Conservation (phyloP, 2,329 filamentous ascomycete species). For the Penicillium verrucosum region DNA sequence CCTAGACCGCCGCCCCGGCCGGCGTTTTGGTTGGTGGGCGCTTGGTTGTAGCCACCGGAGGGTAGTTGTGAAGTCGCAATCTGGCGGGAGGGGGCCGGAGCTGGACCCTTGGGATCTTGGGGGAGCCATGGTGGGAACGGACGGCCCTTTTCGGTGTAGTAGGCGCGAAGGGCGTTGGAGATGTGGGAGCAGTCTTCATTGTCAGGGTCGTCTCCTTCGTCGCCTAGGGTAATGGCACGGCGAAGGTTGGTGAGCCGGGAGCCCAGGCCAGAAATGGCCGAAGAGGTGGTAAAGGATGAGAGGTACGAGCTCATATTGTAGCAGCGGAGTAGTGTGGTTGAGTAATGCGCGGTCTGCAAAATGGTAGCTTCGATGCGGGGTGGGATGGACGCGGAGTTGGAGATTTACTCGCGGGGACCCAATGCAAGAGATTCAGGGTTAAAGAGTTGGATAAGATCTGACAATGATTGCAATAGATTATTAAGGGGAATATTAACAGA, state of each 20-base stretch:
- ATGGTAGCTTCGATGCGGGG: constrained; percentile 20
- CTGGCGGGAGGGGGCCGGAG: constrained; percentile 47
- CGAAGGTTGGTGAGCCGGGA: constrained; percentile 58
- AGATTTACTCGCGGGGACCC: constrained; percentile 13
- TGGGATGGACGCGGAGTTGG: constrained; percentile 19
- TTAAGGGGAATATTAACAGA: constrained; percentile 9
- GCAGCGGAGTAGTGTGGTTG: not conserved
- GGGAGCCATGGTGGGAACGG: constrained; percentile 84
- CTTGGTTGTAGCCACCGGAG: constrained; percentile 28
- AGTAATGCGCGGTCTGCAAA: constrained; percentile 5
- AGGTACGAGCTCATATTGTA: constrained; percentile 75
- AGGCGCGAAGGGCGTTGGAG: constrained; percentile 84
- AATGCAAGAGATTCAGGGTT: not conserved
- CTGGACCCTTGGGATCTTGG: constrained; percentile 75
- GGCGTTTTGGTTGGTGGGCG: constrained; percentile 29
- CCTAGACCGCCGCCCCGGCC: constrained; percentile 46
- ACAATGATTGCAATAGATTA: not conserved
- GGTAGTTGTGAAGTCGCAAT: constrained; percentile 54
- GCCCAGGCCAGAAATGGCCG: constrained; percentile 50
- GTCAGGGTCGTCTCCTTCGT: constrained; percentile 45
- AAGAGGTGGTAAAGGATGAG: constrained; percentile 57
- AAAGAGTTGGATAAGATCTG: not conserved
- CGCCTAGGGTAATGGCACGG: constrained; percentile 43
- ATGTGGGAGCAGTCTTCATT: constrained; percentile 87
- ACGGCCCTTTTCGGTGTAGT: constrained; percentile 85